These are phyloP conservation scores for Penicillium cinerascens DNA, from an alignment of 495 filamentous ascomycete genomes.

Conservation along the genomic window DNA sequence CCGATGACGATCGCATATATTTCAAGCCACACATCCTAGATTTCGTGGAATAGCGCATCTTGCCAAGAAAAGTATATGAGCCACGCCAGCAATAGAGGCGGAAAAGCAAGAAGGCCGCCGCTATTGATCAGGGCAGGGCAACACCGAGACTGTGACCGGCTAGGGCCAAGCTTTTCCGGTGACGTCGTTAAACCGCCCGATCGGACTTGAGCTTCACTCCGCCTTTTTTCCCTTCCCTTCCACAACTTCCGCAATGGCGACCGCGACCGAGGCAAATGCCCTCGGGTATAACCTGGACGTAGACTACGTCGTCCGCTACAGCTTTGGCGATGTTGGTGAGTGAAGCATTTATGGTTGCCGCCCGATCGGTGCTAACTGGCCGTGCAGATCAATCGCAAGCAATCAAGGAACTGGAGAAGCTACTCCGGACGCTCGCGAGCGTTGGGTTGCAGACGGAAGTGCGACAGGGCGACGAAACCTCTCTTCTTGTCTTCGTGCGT, in stretches of 20 bases:
- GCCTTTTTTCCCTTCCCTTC: constrained; percentile 4
- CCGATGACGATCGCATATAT: neutral
- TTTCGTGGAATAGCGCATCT: neutral
- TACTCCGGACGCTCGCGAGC: constrained; percentile 65
- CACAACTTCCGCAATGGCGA: constrained; percentile 28
- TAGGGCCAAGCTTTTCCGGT: constrained; percentile 10
- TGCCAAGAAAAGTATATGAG: neutral
- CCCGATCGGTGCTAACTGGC: neutral
- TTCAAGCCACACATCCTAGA: neutral
- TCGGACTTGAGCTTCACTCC: neutral
- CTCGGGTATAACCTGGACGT: constrained; percentile 61
- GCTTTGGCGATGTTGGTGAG: constrained; percentile 62
- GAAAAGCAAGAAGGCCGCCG: neutral
- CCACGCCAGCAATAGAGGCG: neutral
- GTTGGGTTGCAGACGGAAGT: constrained; percentile 84
- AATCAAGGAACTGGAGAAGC: constrained; percentile 65
- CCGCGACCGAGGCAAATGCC: constrained; percentile 21
- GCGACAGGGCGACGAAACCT: constrained; percentile 70
- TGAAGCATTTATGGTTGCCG: neutral
- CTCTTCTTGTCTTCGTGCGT: constrained; percentile 79
- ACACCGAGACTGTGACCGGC: neutral
- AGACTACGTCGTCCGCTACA: constrained; percentile 89
- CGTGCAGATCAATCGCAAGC: constrained; percentile 62
- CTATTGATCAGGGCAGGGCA: too few species aligned
- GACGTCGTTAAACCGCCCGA: constrained; percentile 12